A percentile compares a stretch with the other conserved stretches of the same genome.
Conservation (phyloP, 2,329 filamentous ascomycete genomes). For the Cercospora beticola region DNA sequence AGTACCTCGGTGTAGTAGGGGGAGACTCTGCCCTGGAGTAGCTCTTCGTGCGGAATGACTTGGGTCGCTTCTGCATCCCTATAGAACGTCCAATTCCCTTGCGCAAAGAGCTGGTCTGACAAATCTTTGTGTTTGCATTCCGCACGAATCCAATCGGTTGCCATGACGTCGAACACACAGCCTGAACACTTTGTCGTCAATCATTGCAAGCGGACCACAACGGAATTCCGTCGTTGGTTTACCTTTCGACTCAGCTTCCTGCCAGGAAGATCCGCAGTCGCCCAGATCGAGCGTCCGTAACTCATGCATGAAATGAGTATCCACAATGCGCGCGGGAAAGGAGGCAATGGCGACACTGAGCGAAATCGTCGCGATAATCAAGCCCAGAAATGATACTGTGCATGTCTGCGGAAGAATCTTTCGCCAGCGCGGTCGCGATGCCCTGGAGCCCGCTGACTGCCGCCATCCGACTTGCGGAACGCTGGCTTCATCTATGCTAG, state of each 20-base stretch:
- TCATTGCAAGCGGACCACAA: no score
- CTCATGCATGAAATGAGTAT: background rate
- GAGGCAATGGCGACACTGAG: background rate
- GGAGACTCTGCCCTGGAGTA: background rate
- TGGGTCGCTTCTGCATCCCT: background rate
- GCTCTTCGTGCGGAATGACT: background rate
- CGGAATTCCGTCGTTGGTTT: background rate
- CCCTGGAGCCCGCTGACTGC: background rate
- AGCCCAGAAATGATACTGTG: background rate
- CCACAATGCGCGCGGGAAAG: background rate
- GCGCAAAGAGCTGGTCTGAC: background rate
- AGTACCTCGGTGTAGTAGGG: background rate
- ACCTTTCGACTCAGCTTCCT: background rate
- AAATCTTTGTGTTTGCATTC: background rate
- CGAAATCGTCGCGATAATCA: background rate
- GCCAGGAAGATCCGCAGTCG: background rate
- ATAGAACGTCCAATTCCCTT: background rate
- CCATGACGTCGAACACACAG: background rate
- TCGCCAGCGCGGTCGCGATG: background rate
- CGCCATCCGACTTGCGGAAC: background rate
- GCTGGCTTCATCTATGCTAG: background rate
- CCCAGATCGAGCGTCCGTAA: background rate
- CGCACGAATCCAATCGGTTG: background rate
- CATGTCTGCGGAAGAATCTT: background rate
- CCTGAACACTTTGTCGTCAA: background rate